Evolutionary conservation across 2,329 filamentous ascomycete species (phyloP), one percentile per base, ranked within the genome.

Genomic region (Ascochyta pisi): DNA sequence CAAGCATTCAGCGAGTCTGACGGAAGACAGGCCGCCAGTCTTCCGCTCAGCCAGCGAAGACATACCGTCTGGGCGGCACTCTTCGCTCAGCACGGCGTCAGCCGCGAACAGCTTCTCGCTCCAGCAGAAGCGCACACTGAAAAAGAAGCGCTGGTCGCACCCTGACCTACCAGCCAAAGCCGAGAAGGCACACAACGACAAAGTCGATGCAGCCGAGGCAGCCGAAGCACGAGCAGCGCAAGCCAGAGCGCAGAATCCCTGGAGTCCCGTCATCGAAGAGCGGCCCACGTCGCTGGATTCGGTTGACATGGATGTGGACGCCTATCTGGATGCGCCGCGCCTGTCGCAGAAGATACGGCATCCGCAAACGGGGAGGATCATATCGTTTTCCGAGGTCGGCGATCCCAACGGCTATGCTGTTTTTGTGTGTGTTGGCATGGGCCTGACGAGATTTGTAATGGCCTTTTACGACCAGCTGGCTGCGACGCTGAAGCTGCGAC

Each of bases 391-490:
- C 0, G 95, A 99, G 74, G 95, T 99, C 3, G 95, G 95, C 13
- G 93, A 98, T 73, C 88, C 93, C 0, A 86, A 94, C 39, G 95
- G 95, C 1, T 94, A 89, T 63, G 94, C 92, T 3, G 91, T 99
- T 2, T 93, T 99, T 65, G 96, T 95, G 73, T 99, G 95, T 69
- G 92, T 99, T 3, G 95, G 95, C 19, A 99, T 99, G 95, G 95
- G 95, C 0, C 77, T 99, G 67, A 99, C 95, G 10, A 86, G 95
- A 76, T 99, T 95, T 73, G 90, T 99, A 57, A 97, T 92, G 58
- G 92, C 93, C 0, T 99, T 99, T 73, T 99, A 98, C 71, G 95
- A 99, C 73, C 95, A 99, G 74, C 81, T 99, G 49, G 95, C 95
- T 2, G 79, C 91, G 68, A 96, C 93, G 0, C 79, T 99, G 56